These are phyloP conservation scores for Seminavis robusta DNA, from an alignment of 108 stramenopile species.

Conservation along the genomic window DNA sequence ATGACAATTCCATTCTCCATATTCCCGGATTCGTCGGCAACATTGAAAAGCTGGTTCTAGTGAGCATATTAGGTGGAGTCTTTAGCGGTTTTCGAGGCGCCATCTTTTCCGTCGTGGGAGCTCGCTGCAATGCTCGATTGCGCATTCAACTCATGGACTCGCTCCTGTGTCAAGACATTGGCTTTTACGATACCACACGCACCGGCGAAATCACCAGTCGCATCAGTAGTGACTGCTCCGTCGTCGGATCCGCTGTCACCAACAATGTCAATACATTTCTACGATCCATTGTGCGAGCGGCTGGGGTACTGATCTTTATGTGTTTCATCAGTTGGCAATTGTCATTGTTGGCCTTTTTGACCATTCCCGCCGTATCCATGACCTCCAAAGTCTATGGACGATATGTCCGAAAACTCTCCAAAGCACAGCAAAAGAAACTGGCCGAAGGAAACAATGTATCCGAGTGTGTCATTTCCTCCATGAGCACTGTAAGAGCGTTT, in stretches of 20 bases:
- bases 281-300: constrained; percentile 57
- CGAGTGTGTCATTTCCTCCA: constrained; percentile 61
- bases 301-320: constrained; percentile 83
- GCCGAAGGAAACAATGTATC: constrained; percentile 73
- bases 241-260: constrained; percentile 79
- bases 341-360: constrained; percentile 66
- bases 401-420: constrained; percentile 60
- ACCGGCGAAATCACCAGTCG: constrained; percentile 78
- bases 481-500: constrained; percentile 79
- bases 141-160: constrained; percentile 57
- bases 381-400: constrained; percentile 68
- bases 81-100: constrained; percentile 62
- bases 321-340: constrained; percentile 66
- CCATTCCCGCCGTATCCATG: constrained; percentile 67
- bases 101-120: constrained; percentile 65
- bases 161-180: constrained; percentile 64
- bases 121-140: constrained; percentile 60
- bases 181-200: constrained; percentile 73
- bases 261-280: constrained; percentile 78
- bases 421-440: constrained; percentile 73
- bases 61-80: constrained; percentile 38
- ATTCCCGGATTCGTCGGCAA: constrained; percentile 44
- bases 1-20: constrained; percentile 14
- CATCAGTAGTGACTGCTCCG: constrained; percentile 68
- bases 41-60: constrained; percentile 35